Evolutionary conservation across 2,329 filamentous ascomycete species (phyloP).

Genomic region (Paecilomyces sp.): DNA sequence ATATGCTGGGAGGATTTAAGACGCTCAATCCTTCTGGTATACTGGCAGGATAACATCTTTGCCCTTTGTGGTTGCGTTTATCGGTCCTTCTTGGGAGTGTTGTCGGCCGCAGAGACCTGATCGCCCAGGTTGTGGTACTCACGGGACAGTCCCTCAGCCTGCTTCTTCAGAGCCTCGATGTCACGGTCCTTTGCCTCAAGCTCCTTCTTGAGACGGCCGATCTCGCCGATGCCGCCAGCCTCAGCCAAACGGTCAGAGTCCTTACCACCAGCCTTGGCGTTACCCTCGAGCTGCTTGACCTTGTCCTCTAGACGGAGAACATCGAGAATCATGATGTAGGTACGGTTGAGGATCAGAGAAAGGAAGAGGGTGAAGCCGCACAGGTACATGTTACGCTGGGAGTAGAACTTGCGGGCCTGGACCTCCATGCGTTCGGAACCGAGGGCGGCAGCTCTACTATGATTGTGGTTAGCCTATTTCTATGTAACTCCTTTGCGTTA

Average conservation of each 20-base stretch:
- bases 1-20: background rate
- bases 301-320: conserved; percentile 87
- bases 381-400: conserved; percentile 99
- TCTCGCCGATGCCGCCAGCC: conserved; percentile 65
- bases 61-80: conserved; percentile 27
- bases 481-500: conserved; percentile 2
- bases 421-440: conserved; percentile 96
- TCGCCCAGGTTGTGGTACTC: conserved; percentile 86
- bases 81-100: conserved; percentile 49
- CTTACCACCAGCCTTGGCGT: conserved; percentile 54
- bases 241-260: conserved; percentile 64
- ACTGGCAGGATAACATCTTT: background rate
- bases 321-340: conserved; percentile 95
- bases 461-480: conserved; percentile 2
- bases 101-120: conserved; percentile 54
- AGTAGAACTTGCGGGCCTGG: conserved; percentile 99
- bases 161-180: conserved; percentile 84
- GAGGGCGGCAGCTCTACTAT: conserved; percentile 60
- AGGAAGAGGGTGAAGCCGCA: conserved; percentile 99
- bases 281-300: conserved; percentile 73
- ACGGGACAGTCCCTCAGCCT: conserved; percentile 71
- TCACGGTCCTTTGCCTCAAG: conserved; percentile 71
- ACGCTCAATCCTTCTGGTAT: background rate
- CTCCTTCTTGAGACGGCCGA: conserved; percentile 68
- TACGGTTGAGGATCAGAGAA: conserved; percentile 94